Evolutionary conservation across 2,329 filamentous ascomycete species (phyloP), one percentile per base, ranked within the genome.

Genomic region (Penicillium sp.): DNA sequence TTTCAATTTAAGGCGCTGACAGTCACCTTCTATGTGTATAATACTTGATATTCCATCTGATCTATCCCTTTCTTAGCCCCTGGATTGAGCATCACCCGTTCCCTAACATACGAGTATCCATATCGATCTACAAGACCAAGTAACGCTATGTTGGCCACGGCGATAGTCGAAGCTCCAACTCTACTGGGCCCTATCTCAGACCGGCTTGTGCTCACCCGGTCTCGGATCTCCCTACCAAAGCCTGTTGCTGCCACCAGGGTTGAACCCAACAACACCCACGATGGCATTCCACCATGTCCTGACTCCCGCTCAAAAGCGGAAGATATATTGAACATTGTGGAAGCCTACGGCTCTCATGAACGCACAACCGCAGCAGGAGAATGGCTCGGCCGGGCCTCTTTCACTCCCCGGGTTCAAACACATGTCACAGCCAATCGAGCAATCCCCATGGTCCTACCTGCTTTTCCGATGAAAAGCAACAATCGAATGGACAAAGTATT

Each of bases 401-500:
- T 54, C 42, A 45, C 29, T 8, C 52, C 52, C 3, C 47, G 32
- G 16, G 52, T 54, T 11, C 40, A 54, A 34, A 50, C 34, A 27
- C 47, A 54, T 22, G 10, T 54, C 16, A 40, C 18, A 10, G 47
- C 27, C 11, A 50, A 50, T n/a, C 43, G 42, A n/a, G 27, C 47
- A 2, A 54, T 54, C 38, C 47, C 52, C 9, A 44, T 54, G 52
- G 52, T 54, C 10, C 14, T 54, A 10, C 52, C 52, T 42, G 52
- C 52, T 21, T 54, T 54, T 29, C 52, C 52, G 10, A 54, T 54
- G 52, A 54, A 54, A 14, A 54, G 52, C n/a, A 54, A 45, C 14
- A 54, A 54, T 5, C 52, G 52, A 13, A 54, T 50, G 52, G 42
- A 50, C 13, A 54, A 54, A 21, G 52, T 54, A 0, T 11, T 54